Evolutionary conservation across 768 basidiomycete species (phyloP).

Genomic region (Russula sp.): DNA sequence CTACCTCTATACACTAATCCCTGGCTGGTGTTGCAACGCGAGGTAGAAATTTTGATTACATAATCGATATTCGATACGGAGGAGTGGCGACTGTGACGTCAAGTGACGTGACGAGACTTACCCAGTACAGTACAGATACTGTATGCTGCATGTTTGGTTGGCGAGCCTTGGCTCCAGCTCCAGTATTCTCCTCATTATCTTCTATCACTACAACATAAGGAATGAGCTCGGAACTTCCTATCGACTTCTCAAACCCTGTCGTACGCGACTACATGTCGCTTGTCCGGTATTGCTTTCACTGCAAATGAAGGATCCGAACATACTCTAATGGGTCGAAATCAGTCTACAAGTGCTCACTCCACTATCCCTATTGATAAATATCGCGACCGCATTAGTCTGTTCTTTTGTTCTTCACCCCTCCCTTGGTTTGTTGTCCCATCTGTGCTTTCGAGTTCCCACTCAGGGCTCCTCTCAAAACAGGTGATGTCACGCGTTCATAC

Average conservation of each 20-base stretch:
- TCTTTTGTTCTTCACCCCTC: constrained; percentile 58
- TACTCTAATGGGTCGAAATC: not conserved
- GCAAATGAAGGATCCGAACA: not conserved
- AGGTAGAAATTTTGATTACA: not conserved
- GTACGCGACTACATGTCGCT: constrained; percentile 62
- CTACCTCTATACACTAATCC: not conserved
- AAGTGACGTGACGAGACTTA: not conserved
- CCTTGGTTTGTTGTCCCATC: constrained; percentile 35
- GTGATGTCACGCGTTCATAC: constrained; percentile 43
- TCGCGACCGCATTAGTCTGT: constrained; percentile 66
- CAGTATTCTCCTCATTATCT: not conserved
- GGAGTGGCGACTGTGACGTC: not conserved
- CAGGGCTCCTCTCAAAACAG: constrained; percentile 27
- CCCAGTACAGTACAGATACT: too few relatives aligned
- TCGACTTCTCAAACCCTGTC: constrained; percentile 53
- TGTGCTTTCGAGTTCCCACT: not conserved
- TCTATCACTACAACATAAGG: not conserved
- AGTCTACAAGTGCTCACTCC: constrained; percentile 86
- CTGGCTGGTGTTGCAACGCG: not conserved
- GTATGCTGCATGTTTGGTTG: too few relatives aligned
- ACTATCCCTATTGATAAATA: constrained; percentile 72
- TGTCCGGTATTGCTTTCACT: constrained; percentile 35
- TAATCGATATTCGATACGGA: not conserved
- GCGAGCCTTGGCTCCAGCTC: too few relatives aligned
- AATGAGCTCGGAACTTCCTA: constrained; percentile 47